A percentile compares a stretch with the other conserved stretches of the same genome.
These are phyloP conservation scores for Trichoderma cornu-damae DNA, from an alignment of 2,329 filamentous ascomycete genomes.

Conservation along the genomic window DNA sequence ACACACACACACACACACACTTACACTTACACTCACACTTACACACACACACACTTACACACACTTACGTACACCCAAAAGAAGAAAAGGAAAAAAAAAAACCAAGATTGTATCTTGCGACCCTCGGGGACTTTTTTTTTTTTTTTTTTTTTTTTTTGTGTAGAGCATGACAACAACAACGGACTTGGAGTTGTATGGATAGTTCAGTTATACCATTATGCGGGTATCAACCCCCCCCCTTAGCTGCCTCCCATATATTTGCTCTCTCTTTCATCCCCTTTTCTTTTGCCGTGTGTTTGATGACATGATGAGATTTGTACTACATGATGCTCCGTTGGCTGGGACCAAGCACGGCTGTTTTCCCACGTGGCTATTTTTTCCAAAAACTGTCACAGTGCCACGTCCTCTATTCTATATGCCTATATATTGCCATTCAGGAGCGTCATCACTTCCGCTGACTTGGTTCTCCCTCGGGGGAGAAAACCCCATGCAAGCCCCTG, in stretches of 20 bases:
- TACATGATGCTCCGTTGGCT: not conserved
- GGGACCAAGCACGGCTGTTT: no score
- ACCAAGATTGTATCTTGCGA: not conserved
- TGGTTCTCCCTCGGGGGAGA: conserved; percentile 25
- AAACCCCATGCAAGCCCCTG: conserved; percentile 56
- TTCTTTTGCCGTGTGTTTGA: not conserved
- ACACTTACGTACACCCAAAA: not conserved
- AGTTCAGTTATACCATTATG: conserved; percentile 32
- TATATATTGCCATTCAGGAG: no score
- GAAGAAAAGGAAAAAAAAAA: not conserved
- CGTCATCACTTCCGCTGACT: not conserved
- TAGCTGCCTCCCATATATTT: not conserved
- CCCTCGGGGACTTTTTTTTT: no score
- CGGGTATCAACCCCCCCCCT: conserved; percentile 12
- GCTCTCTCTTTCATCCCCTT: no score
- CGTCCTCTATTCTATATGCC: not conserved
- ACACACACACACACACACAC: conserved; percentile 3
- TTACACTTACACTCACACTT: no score
- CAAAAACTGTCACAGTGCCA: not conserved
- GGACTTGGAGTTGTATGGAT: conserved; percentile 33
- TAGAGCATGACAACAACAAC: conserved; percentile 28
- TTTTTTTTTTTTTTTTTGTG: conserved; percentile 22
- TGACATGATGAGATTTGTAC: not conserved
- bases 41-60: conserved; percentile 12
- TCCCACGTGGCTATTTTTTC: no score